Conservation (phyloP, 2,329 filamentous ascomycete species). For the Ophiostoma pallidulum region DNA sequence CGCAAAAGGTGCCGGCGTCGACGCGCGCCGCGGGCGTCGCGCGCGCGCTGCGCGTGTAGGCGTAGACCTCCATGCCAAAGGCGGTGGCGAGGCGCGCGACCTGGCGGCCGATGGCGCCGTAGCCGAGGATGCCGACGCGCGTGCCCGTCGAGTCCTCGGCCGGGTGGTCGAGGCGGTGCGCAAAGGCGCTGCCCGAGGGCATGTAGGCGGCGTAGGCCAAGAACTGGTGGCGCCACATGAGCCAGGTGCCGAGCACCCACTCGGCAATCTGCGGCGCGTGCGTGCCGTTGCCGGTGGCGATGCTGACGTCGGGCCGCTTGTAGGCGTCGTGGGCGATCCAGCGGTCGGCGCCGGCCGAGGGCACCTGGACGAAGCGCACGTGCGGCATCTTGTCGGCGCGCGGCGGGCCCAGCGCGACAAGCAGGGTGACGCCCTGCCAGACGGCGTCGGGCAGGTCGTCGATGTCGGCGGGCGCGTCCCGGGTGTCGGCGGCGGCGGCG, state of each 20-base stretch:
- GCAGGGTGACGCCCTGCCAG: conserved; percentile 33
- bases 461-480: conserved; percentile 14
- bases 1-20: conserved; percentile 50
- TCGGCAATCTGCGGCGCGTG: conserved; percentile 31
- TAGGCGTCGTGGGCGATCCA: conserved; percentile 30
- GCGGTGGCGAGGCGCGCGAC: conserved; percentile 42
- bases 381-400: conserved; percentile 24
- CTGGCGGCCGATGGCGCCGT: conserved; percentile 36
- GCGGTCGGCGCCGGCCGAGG: conserved; percentile 34
- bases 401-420: conserved; percentile 26
- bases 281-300: conserved; percentile 33
- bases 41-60: conserved; percentile 49
- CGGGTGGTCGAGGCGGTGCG: background rate
- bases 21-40: conserved; percentile 46
- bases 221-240: conserved; percentile 21
- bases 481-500: no score
- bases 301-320: conserved; percentile 26
- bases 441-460: conserved; percentile 22
- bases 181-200: conserved; percentile 15
- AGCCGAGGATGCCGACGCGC: conserved; percentile 33
- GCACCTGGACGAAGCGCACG: conserved; percentile 36
- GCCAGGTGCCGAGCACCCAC: conserved; percentile 23
- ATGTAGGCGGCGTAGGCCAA: conserved; percentile 2
- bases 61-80: conserved; percentile 57
- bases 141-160: conserved; percentile 25